These are phyloP conservation scores for Tylopilus plumbeoviolaceoides DNA, from an alignment of 768 basidiomycete species.

Conservation along the genomic window DNA sequence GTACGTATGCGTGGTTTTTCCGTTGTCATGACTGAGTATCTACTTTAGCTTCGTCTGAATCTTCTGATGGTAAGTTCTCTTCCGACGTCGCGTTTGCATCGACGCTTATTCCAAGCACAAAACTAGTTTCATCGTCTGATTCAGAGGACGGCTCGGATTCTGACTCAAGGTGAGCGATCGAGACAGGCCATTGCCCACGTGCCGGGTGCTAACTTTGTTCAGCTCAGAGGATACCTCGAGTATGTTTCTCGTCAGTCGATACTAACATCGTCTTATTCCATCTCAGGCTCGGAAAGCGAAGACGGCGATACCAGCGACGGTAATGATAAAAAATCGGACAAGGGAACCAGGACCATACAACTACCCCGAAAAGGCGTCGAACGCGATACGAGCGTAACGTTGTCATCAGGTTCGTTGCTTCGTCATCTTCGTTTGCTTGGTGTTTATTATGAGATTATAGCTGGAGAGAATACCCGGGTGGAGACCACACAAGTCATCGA, in stretches of 20 bases:
- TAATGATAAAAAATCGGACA: constrained; percentile 2
- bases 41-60: constrained; percentile 16
- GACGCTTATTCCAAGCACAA: neutral
- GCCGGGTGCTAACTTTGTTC: neutral
- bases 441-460: constrained; percentile 7
- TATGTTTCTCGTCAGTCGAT: constrained; percentile 7
- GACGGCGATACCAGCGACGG: constrained; percentile 10
- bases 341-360: neutral
- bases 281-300: constrained; percentile 15
- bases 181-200: constrained; percentile 4
- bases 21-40: constrained; percentile 7
- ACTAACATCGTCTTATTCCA: neutral
- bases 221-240: constrained; percentile 22
- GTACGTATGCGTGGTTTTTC: constrained; percentile 19
- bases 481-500: neutral
- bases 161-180: constrained; percentile 20
- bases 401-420: constrained; percentile 32
- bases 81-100: neutral
- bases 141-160: constrained; percentile 25
- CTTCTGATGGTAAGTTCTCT: constrained; percentile 24
- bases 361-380: constrained; percentile 9
- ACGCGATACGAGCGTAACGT: constrained; percentile 39
- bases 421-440: neutral
- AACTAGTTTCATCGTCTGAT: constrained; percentile 19
- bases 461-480: constrained; percentile 9